A percentile compares a stretch with the other conserved stretches of the same genome.
These are phyloP conservation scores for Epicoccum sorghinum DNA, from an alignment of 2,329 filamentous ascomycete species.

Conservation along the genomic window DNA sequence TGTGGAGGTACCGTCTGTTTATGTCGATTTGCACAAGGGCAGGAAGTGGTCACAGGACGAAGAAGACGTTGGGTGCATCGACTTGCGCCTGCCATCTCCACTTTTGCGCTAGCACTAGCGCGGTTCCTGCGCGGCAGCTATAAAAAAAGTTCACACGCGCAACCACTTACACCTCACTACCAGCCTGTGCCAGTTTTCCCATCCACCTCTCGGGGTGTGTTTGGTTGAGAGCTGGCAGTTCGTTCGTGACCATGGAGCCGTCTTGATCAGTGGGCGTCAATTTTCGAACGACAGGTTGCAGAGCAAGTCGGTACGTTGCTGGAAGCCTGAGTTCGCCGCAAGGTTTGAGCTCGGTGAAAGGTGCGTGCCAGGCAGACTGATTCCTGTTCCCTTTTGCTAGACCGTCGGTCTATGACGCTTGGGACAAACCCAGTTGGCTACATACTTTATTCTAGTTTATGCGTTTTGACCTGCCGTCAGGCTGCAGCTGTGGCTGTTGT, in stretches of 20 bases:
- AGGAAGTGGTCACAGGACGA: too few species aligned
- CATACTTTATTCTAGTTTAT: constrained; percentile 51
- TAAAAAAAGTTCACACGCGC: constrained; percentile 38
- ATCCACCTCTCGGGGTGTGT: constrained; percentile 60
- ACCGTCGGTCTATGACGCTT: constrained; percentile 88
- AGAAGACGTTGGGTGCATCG: too few species aligned
- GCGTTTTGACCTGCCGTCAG: too few species aligned
- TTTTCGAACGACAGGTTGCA: constrained; percentile 97
- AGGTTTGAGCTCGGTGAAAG: constrained; percentile 48
- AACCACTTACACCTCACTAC: constrained; percentile 52
- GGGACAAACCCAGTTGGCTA: constrained; percentile 83
- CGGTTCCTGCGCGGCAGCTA: constrained; percentile 21
- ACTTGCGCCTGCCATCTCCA: neutral
- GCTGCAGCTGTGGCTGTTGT: too few species aligned
- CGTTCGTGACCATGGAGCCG: constrained; percentile 77
- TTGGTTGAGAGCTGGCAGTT: constrained; percentile 86
- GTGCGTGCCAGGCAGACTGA: constrained; percentile 45
- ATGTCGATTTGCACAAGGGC: too few species aligned
- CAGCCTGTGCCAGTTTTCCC: constrained; percentile 89
- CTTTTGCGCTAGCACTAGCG: constrained; percentile 24
- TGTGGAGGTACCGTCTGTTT: neutral
- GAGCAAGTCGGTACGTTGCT: constrained; percentile 67
- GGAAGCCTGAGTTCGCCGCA: constrained; percentile 57
- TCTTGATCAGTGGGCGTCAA: constrained; percentile 76
- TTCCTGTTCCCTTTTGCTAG: constrained; percentile 76